phyloP scores from a whole-genome alignment of 257 asterid species.

The Ballota nigra region DNA sequence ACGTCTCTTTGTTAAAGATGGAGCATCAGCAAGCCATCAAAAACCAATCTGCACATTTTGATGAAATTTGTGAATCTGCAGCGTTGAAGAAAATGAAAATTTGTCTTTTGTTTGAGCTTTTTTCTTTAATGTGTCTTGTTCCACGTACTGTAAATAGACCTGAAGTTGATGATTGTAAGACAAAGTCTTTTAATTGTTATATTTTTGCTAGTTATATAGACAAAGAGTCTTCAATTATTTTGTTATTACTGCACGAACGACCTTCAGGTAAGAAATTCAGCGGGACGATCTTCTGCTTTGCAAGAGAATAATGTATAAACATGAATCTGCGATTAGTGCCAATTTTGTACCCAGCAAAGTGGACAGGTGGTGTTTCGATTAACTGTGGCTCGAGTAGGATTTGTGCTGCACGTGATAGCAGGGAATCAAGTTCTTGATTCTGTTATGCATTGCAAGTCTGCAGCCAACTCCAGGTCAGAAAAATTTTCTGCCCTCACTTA shows the following conservation, averaged over 20 bases:
- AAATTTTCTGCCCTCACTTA: slow-evolving; percentile 23
- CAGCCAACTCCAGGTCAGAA: slow-evolving; percentile 31
- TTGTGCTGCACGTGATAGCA: neutral
- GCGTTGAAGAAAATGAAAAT: neutral
- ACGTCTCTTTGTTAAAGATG: neutral
- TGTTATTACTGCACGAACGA: neutral
- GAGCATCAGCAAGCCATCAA: neutral
- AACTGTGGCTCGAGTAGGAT: slow-evolving; percentile 30
- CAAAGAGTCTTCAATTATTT: neutral
- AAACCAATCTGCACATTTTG: neutral
- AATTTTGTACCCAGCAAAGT: slow-evolving; percentile 1
- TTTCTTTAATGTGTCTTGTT: neutral
- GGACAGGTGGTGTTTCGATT: slow-evolving; percentile 29
- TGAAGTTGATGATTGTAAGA: neutral
- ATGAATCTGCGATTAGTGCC: neutral
- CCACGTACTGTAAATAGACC: neutral
- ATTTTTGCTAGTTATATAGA: neutral
- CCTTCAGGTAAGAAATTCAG: neutral
- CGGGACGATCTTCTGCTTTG: neutral
- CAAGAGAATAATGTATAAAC: neutral
- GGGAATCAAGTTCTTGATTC: neutral
- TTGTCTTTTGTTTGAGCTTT: neutral
- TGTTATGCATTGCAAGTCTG: slow-evolving; percentile 6
- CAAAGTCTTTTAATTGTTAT: neutral
- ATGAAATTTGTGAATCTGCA: neutral